Evolutionary conservation across 306 rosid species (phyloP).

Genomic region (Begonia peltatifolia): DNA sequence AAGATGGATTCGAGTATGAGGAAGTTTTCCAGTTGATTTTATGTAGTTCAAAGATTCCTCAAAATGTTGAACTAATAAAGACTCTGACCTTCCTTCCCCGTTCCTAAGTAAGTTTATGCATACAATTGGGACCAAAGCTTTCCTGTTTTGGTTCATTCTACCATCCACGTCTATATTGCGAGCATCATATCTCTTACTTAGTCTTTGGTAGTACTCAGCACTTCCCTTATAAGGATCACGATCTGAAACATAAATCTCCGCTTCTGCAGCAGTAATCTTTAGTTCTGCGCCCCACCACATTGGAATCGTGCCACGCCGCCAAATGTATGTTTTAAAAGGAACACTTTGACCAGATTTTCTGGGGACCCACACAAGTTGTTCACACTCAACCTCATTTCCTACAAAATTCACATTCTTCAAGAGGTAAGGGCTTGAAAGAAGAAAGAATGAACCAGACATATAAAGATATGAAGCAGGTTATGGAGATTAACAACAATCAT

Average conservation of each 20-base stretch:
- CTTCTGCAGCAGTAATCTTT: conserved; percentile 94
- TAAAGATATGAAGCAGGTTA: too few relatives aligned
- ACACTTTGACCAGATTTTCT: conserved; percentile 67
- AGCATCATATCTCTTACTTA: conserved; percentile 78
- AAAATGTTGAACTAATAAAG: conserved; percentile 83
- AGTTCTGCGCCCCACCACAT: conserved; percentile 99
- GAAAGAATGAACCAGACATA: too few relatives aligned
- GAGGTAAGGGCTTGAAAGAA: too few relatives aligned
- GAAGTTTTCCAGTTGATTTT: conserved; percentile 67
- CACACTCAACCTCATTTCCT: conserved; percentile 99
- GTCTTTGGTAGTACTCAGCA: conserved; percentile 63
- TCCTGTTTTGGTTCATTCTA: conserved; percentile 41
- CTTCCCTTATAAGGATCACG: conserved; percentile 86
- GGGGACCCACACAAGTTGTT: conserved; percentile 94
- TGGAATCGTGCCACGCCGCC: conserved; percentile 99
- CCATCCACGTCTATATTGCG: conserved; percentile 37
- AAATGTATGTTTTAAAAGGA: conserved; percentile 75
- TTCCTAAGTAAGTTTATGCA: conserved; percentile 83
- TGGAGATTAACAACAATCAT: too few relatives aligned
- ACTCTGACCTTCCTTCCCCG: conserved; percentile 93
- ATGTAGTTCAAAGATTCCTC: conserved; percentile 67
- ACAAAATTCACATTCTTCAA: conserved; percentile 3
- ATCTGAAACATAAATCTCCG: conserved; percentile 91
- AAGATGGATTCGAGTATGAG: conserved; percentile 54
- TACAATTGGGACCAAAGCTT: conserved; percentile 71